Base-by-base conservation (phyloP, 202 grass and related monocot species). In the Bolboschoenoplectus hybrid region DNA sequence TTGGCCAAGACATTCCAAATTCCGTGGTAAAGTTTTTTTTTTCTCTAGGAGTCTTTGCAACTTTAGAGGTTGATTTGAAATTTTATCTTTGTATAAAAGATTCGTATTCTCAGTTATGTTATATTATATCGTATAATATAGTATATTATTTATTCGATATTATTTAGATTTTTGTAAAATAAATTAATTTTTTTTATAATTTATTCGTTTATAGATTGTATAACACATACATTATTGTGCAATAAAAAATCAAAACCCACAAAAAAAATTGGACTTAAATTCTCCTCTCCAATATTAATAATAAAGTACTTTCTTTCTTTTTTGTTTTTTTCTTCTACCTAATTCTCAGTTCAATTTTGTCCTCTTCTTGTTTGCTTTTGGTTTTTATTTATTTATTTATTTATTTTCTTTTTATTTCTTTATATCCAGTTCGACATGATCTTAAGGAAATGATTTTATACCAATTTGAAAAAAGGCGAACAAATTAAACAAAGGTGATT, bases 1-100 rank as follows among this genome's bases (percentile, higher is more conserved):
- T 87, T 85, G 63, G 44, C 67, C 85, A 79, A 70, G 64, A 76
- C 80, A 82, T 82, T 66, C 80, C 60, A 66, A 82, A 82, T 82
- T 63, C 62, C 47, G 39, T 62, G 41, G 80, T 40, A 82, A 82
- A 82, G 80, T 19, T 64, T 44, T 19, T 39, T 11, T 58, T 17
- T 58, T 14, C 55, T 58, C 55, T 61, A 3, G 17, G 55, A 58
- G 80, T n/a, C 74, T 20, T 56, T 57, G 51, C 9, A 78, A 9
- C 34, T 57, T 76, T 56, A 53, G 51, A 78, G 12, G 6, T 60
- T 78, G 51, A 45, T 74, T 74, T 58, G 74, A 58, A 19, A 58
- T 79, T 79, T 52, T 79, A 52, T 17, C 34, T 57, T 34, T 79
- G 26, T 26, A 26, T 26, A 26, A 26, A 26, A 26, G 26, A 26